Percentiles rank a stretch among this genome's conserved stretches.
Evolutionary conservation across 2,329 filamentous ascomycete species (phyloP).

Genomic region (Cercospora zeina): DNA sequence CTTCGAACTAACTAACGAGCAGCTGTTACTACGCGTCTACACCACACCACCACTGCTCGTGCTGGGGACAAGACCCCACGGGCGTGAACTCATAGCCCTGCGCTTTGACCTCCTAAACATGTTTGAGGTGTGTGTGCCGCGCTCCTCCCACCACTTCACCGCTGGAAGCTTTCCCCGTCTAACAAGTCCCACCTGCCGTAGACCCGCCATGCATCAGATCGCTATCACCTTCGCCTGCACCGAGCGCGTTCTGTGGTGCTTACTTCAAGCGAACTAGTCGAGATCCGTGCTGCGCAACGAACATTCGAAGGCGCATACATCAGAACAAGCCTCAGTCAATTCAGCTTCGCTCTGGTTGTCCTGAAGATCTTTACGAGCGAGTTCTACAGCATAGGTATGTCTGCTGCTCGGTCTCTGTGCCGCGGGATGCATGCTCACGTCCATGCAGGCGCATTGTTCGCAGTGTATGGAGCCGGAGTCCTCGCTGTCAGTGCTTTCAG

Average conservation of each 20-base stretch:
- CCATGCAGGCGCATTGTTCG: constrained; percentile 69
- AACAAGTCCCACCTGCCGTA: constrained; percentile 31
- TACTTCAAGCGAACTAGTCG: constrained; percentile 81
- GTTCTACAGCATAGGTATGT: constrained; percentile 82
- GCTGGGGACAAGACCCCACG: neutral
- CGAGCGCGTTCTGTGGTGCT: constrained; percentile 80
- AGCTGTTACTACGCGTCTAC: too few species aligned
- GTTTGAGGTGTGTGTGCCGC: constrained; percentile 34
- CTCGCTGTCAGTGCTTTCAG: constrained; percentile 81
- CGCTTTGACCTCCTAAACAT: constrained; percentile 18
- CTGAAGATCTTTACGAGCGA: constrained; percentile 95
- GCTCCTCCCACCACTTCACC: neutral
- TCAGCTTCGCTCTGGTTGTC: constrained; percentile 91
- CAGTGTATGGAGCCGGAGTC: constrained; percentile 83
- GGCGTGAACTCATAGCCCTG: neutral
- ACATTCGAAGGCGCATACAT: constrained; percentile 98
- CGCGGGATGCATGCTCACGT: neutral
- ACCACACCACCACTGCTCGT: neutral
- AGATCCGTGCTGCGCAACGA: constrained; percentile 89
- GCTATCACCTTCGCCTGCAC: constrained; percentile 77
- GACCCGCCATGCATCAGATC: constrained; percentile 65
- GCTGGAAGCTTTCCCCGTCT: neutral
- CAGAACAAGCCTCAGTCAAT: constrained; percentile 89
- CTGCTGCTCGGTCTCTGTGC: neutral
- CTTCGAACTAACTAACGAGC: neutral